phyloP scores from a whole-genome alignment of 1,139 yeast genomes.

The Yamadazyma spencermartinsiae region DNA sequence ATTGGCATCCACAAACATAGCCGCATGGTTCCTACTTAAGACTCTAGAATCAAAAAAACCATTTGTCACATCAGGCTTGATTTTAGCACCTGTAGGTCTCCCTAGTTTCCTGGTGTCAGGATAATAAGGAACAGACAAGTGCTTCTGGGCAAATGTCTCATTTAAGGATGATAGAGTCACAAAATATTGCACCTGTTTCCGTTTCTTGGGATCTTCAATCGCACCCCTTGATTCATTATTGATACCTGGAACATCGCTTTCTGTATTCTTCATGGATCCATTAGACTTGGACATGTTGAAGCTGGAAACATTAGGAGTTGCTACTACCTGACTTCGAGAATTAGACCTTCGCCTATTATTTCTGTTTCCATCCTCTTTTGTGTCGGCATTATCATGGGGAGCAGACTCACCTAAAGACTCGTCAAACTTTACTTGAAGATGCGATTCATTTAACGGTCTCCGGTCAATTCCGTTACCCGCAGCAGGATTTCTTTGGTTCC shows the following conservation, averaged over 20 bases:
- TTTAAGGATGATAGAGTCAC: slow-evolving; percentile 75
- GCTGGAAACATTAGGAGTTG: slow-evolving; percentile 12
- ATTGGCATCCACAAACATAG: slow-evolving; percentile 70
- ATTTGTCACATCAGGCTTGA: slow-evolving; percentile 74
- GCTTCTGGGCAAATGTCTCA: slow-evolving; percentile 79
- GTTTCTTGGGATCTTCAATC: slow-evolving; percentile 20
- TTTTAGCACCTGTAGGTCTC: slow-evolving; percentile 75
- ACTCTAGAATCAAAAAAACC: slow-evolving; percentile 96
- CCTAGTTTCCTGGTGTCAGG: slow-evolving; percentile 90
- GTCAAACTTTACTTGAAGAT: slow-evolving; percentile 1
- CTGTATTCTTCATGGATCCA: background rate
- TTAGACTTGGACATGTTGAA: background rate
- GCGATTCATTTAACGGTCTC: background rate
- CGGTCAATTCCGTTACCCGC: background rate
- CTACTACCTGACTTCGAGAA: slow-evolving; percentile 24
- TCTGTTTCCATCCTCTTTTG: slow-evolving; percentile 3
- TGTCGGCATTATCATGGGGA: background rate
- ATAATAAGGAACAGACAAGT: slow-evolving; percentile 71
- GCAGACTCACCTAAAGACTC: background rate
- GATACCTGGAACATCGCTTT: background rate
- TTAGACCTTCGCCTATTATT: slow-evolving; percentile 36
- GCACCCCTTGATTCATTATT: background rate
- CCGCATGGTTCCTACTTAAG: slow-evolving; percentile 91
- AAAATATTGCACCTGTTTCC: slow-evolving; percentile 46
- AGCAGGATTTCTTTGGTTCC: background rate